Evolutionary conservation across 2,329 filamentous ascomycete genomes (phyloP), one percentile per base, ranked within the genome.

Genomic region (Trichoderma oligosporum): DNA sequence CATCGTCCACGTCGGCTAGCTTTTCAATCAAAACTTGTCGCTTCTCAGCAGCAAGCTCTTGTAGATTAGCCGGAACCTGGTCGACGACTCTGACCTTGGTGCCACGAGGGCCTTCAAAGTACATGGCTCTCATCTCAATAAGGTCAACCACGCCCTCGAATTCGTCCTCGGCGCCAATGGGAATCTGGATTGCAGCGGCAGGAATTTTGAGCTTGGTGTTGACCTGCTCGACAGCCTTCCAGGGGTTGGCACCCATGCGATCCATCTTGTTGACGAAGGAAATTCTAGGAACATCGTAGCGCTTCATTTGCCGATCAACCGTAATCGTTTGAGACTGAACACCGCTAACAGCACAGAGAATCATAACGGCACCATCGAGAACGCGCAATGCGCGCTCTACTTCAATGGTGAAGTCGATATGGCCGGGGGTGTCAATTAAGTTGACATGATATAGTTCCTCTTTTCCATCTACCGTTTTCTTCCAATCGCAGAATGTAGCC

Each of bases 181-280:
- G 94, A 22, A 99, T 85, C 75, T 99, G 94, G 41, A 99, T 82
- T 16, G 94, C 94, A 11, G 94, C 94, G 31, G 94, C 94, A 29
- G 89, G 86, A 53, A 97, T 87, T 76, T 92, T 92, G 61, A 99
- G 83, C 77, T 99, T 99, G 67, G 86, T 83, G 77, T 96, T 97
- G 80, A 99, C 97, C 76, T 97, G 92, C 38, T 99, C 93, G 57
- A 99, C 86, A 7, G 91, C 92, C 76, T 96, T 97, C 85, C 92
- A 99, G 7, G 94, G 94, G 71, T 99, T 97, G 63, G 94, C 90
- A 60, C 94, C 94, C 88, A 97, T 97, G 63, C 94, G 88, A 70
- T 99, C 94, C 93, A 99, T 97, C 82, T 99, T 99, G 80, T 99
- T 99, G 71, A 99, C 85, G 69, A 99, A 99, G 55, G 89, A 96